Base-by-base conservation (phyloP, 106 monocot species). In the Dioscorea zingiberensis region DNA sequence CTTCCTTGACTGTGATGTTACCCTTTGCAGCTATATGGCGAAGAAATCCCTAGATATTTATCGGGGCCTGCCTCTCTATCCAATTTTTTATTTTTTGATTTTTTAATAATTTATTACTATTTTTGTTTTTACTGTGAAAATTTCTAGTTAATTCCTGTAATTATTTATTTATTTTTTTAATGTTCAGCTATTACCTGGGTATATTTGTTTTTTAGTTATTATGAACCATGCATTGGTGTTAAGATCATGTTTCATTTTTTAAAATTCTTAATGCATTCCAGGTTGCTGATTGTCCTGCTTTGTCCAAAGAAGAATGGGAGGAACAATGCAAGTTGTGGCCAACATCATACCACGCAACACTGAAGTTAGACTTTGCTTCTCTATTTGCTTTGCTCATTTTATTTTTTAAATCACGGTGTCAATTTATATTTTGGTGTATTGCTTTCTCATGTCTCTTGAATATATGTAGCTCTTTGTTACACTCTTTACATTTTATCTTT, bases 271-370 rank as follows among this genome's bases (percentile, higher is more conserved):
- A 73, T 68, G n/a, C 30, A 10, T 74, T 55, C 22, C 69, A 95
- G 95, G 95, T 91, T 74, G 59, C 91, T 24, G 77, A 74, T 55
- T 80, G 60, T 82, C 77, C 85, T 67, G 95, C 95, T 67, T 53
- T 69, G 13, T 83, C 88, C 24, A 95, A 91, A 81, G 91, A 88
- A 73, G 85, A 91, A 81, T 95, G 95, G 95, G 83, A 91, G 69
- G 88, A 85, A 24, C 91, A 91, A 54, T 88, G 85, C 83, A 91
- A 88, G 54, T 71, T 91, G 48, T 95, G 95, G 91, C 85, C 95
- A 66, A 95, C 95, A 70, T 91, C 95, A 59, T 95, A 85, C 60
- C 95, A 95, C 71, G 91, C 95, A 54, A 47, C 71, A 53, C 67
- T 44, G 47, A 76, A 80, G 94, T 94, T 24, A 18, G 69, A 0